Evolutionary conservation across 306 rosid species (phyloP), one percentile per base, ranked within the genome.

Genomic region (Malus orientalis): DNA sequence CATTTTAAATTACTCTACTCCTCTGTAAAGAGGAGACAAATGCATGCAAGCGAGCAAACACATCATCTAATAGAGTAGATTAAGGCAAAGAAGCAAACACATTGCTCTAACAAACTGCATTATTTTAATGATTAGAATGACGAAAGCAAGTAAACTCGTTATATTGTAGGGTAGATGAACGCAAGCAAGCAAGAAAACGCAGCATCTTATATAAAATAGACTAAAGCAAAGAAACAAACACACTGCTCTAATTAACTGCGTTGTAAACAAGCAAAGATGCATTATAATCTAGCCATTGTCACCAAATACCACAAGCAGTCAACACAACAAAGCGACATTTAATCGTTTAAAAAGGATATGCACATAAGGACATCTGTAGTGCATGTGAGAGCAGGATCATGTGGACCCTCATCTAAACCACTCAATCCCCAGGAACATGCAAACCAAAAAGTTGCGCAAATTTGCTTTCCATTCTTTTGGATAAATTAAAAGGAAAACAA

Each of bases 371-470:
- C 79, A 74, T 59, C 59, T 49, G 5, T 13, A 32, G 4, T 22
- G 58, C 83, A 80, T 74, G 79, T 80, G 83, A 71, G 72, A 12
- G 70, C 75, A 74, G 65, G 83, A 59, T 67, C 66, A 38, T 27
- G 16, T 69, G 78, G 85, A 29, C 74, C 84, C 78, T n/a, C 12
- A 23, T 29, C 3, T 63, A 23, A 65, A 36, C 85, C 81, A 81
- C 59, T 81, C 75, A 66, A 29, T 23, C 60, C 73, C 44, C 61
- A 67, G 67, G 78, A 76, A 72, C 85, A 72, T 73, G 85, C 81
- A 38, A 51, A 27, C 49, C 58, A 30, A 11, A 51, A 29, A 16
- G 47, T 33, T 49, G 30, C 23, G 11, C 70, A 70, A 60, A 45
- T 70, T 62, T 72, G 59, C 20, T 36, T 6, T 51, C 8, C 3